Evolutionary conservation across 2,329 filamentous ascomycete genomes (phyloP).

Genomic region (Pseudogymnoascus sp.): DNA sequence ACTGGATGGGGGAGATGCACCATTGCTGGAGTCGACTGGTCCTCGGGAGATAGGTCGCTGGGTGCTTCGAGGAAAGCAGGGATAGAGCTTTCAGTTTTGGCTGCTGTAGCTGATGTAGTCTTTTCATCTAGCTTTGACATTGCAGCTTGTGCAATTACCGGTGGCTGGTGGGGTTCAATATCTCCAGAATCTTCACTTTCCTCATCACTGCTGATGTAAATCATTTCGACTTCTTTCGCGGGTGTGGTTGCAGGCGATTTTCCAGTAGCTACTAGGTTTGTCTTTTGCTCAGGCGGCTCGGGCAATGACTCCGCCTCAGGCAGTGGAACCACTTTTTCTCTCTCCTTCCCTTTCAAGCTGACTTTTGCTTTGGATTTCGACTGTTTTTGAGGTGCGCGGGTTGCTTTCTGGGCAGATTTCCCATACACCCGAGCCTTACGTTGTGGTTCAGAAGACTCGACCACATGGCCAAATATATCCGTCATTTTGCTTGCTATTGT

Average conservation of each 20-base stretch:
- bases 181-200: not conserved
- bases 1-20: not conserved
- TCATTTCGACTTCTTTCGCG: not conserved
- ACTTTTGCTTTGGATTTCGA: not conserved
- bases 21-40: not conserved
- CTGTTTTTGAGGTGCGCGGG: not conserved
- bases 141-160: not conserved
- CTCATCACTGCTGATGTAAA: not conserved
- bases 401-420: not conserved
- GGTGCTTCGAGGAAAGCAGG: not conserved
- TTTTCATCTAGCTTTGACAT: not conserved
- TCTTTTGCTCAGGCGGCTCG: not conserved
- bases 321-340: not conserved
- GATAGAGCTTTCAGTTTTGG: not conserved
- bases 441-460: not conserved
- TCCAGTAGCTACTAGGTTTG: not conserved
- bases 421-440: not conserved
- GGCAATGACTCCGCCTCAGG: not conserved
- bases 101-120: not conserved
- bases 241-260: not conserved
- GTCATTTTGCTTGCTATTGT: slow-evolving; percentile 1
- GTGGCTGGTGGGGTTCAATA: not conserved
- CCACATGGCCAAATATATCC: not conserved
- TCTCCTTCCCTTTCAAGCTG: not conserved
- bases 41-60: not conserved